Evolutionary conservation across 202 grass and related monocot genomes (phyloP).

Genomic region (Zizania palustris): DNA sequence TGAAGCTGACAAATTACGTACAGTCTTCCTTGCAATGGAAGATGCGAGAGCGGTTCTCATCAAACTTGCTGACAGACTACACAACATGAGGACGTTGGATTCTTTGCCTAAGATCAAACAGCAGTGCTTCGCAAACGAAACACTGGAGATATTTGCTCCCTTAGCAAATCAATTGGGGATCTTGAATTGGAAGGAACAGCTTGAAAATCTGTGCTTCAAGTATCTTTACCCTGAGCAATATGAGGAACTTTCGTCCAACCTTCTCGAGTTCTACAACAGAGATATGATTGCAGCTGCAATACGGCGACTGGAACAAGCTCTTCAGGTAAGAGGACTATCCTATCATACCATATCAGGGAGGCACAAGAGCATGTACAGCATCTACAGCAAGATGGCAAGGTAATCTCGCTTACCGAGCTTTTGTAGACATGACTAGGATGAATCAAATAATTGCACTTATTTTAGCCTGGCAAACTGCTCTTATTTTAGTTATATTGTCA

Average conservation of each 20-base stretch:
- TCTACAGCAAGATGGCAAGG: slow-evolving; percentile 88
- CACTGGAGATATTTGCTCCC: slow-evolving; percentile 72
- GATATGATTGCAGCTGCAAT: slow-evolving; percentile 68
- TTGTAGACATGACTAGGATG: neutral
- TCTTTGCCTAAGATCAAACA: slow-evolving; percentile 60
- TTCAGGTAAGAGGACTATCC: slow-evolving; percentile 59
- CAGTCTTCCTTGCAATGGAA: slow-evolving; percentile 61
- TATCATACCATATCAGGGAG: slow-evolving; percentile 69
- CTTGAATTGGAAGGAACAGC: slow-evolving; percentile 79
- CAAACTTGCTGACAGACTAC: slow-evolving; percentile 70
- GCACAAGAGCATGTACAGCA: slow-evolving; percentile 79
- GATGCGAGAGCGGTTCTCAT: slow-evolving; percentile 72
- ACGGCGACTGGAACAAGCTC: slow-evolving; percentile 59
- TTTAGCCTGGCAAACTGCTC: too few relatives aligned
- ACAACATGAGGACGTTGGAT: slow-evolving; percentile 75
- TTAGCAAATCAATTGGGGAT: slow-evolving; percentile 69
- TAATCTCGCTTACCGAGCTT: slow-evolving; percentile 28
- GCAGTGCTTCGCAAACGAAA: slow-evolving; percentile 72
- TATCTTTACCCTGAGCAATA: slow-evolving; percentile 66
- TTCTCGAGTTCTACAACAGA: slow-evolving; percentile 58
- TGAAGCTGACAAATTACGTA: slow-evolving; percentile 59
- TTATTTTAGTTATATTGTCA: neutral
- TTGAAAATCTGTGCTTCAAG: slow-evolving; percentile 80
- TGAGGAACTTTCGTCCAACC: slow-evolving; percentile 53
- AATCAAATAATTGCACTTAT: neutral